These are phyloP conservation scores for Lachancea lanzarotensis DNA, from an alignment of 805 yeast species.

Conservation along the genomic window DNA sequence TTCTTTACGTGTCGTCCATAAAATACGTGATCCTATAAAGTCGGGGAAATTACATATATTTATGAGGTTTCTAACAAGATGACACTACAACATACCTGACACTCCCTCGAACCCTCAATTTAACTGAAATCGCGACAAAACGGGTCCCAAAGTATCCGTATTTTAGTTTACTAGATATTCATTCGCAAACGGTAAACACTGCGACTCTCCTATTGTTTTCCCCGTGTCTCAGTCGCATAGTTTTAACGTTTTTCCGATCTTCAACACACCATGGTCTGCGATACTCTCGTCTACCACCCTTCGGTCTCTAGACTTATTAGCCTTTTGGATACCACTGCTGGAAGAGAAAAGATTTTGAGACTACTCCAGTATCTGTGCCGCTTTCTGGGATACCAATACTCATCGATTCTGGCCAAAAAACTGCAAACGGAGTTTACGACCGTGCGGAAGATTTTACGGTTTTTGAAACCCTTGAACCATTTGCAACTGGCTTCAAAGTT, in stretches of 20 bases:
- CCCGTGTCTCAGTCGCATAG: neutral
- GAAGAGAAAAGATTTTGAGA: slow-evolving; percentile 77
- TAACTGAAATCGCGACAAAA: too few species aligned
- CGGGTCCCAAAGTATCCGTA: too few species aligned
- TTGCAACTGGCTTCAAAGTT: slow-evolving; percentile 62
- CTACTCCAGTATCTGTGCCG: slow-evolving; percentile 74
- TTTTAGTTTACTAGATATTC: too few species aligned
- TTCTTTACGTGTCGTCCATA: too few species aligned
- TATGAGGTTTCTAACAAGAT: too few species aligned
- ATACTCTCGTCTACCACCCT: slow-evolving; percentile 69
- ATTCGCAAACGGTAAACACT: too few species aligned
- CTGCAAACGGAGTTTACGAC: slow-evolving; percentile 58
- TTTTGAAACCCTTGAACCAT: slow-evolving; percentile 73
- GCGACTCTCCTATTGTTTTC: neutral
- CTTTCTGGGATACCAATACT: slow-evolving; percentile 57
- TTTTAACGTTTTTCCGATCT: neutral
- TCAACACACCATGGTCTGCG: slow-evolving; percentile 48
- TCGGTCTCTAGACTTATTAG: slow-evolving; percentile 52
- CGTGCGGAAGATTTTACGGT: slow-evolving; percentile 77
- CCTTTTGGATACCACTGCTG: slow-evolving; percentile 61
- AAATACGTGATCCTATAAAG: too few species aligned
- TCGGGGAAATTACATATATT: too few species aligned
- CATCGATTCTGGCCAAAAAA: slow-evolving; percentile 44
- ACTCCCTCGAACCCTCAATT: too few species aligned
- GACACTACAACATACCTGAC: too few species aligned